Evolutionary conservation across 2,329 filamentous ascomycete genomes (phyloP), one percentile per base, ranked within the genome.

Genomic region (Apiospora aurea): DNA sequence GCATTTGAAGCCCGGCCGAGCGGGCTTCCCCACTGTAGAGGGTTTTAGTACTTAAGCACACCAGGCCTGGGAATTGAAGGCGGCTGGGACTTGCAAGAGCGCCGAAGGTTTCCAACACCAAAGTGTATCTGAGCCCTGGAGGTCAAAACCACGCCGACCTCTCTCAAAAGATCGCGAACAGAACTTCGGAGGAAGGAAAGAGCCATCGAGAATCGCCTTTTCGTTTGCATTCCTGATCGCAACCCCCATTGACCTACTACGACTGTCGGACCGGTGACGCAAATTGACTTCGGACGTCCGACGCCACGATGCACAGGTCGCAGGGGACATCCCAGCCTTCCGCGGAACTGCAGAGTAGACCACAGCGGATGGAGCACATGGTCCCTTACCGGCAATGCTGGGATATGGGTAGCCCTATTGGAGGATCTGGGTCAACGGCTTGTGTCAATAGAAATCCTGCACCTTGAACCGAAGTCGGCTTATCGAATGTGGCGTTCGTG

Each of bases 11-110:
- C 53, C 29, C 53, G 26, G 21, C 53, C 7, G 53, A 61, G 57
- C 57, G 57, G 57, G 34, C 34, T 64, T 64, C 57, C 57, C 57
- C 57, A 64, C 57, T 61, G 57, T 64, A 64, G n/a, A 64, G 34
- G 34, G 11, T 64, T 64, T 3, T 2, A n/a, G 18, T 11, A 49
- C 47, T n/a, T n/a, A n/a, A n/a, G 26, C 26, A 29, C 26, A n/a
- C 49, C 3, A 16, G 44, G n/a, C n/a, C n/a, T 24, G 44, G 21
- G 21, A 24, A 51, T 51, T 51, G n/a, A 26, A 8, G 26, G 16
- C 26, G 18, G 18, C 26, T 34, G 6, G 14, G 4, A 18, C 26
- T 13, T 18, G 4, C 21, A 13, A 41, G 16, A 41, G 21, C 13
- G 34, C 57, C n/a, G 57, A 14, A 64, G 57, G 57, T 24, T 64